Conservation (phyloP, 2,329 filamentous ascomycete species). For the Myriangium duriaei region DNA sequence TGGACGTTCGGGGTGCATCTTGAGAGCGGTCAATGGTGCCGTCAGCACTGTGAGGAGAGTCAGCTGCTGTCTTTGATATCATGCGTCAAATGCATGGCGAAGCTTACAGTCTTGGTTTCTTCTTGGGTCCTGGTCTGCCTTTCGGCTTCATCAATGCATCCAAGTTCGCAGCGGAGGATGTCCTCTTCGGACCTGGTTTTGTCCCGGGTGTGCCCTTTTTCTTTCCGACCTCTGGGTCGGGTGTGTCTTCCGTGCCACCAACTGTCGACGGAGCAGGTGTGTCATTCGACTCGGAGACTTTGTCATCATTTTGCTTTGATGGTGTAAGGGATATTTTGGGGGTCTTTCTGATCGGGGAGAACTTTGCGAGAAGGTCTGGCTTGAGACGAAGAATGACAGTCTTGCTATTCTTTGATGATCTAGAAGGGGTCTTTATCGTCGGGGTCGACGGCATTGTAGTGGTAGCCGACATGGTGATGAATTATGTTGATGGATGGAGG, state of each 20-base stretch:
- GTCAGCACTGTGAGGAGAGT: conserved; percentile 33
- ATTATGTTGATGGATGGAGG: conserved; percentile 14
- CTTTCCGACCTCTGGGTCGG: conserved; percentile 42
- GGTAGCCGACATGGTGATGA: conserved; percentile 11
- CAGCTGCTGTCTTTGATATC: conserved; percentile 4
- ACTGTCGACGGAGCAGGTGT: conserved; percentile 23
- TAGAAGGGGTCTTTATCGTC: conserved; percentile 12
- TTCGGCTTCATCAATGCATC: conserved; percentile 57
- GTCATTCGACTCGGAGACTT: conserved; percentile 30
- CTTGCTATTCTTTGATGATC: conserved; percentile 20
- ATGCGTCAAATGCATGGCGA: not conserved
- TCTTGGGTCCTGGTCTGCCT: conserved; percentile 90
- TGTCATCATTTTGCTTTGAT: conserved; percentile 27
- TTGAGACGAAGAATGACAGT: conserved; percentile 19
- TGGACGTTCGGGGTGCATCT: conserved; percentile 20
- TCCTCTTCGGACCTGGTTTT: conserved; percentile 51
- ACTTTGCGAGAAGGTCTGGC: conserved; percentile 17
- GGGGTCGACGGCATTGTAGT: conserved; percentile 10
- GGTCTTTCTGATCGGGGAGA: conserved; percentile 19
- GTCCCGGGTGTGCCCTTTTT: conserved; percentile 65
- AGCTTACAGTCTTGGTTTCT: conserved; percentile 86
- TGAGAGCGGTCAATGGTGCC: conserved; percentile 32
- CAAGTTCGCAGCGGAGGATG: conserved; percentile 29
- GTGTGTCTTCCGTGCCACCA: conserved; percentile 27
- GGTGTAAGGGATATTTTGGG: conserved; percentile 23